Base-by-base conservation (phyloP, 2,329 filamentous ascomycete species). In the Mycogone perniciosa region DNA sequence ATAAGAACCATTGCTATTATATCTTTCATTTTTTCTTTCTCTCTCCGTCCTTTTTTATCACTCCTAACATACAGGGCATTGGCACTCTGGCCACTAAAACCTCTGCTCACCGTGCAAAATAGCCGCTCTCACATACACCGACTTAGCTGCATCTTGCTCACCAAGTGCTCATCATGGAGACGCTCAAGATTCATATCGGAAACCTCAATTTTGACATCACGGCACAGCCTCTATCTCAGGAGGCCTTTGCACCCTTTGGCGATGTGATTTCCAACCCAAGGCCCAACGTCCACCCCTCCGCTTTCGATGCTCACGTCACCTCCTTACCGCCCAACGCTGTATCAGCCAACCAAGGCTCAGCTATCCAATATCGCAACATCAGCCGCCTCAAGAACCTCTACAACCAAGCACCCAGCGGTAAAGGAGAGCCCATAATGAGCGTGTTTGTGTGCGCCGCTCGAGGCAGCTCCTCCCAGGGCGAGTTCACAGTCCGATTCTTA, bases 311-410 rank as follows among this genome's bases (percentile, higher is more conserved):
- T 40, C 67, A 68, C 57, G 61, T 62, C 51, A 56, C 60, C 39
- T 53, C 58, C 4, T 59, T 71, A 4, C 72, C 77, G 29, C 66
- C 71, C 61, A 72, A 75, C 56, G 72, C 79, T 50, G 71, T 84
- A 4, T 76, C 81, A 3, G 80, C 84, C 43, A 97, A 97, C 74
- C 91, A 97, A 73, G 88, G 88, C 62, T 85, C 84, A 26, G 92
- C 93, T 11, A 82, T 92, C 62, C 95, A 95, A 68, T 95, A 93
- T 69, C 79, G 85, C 54, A 79, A 88, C 62, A 83, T 95, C 55
- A 88, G 89, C n/a, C 76, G 79, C 40, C 76, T 92, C 59, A 72
- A 75, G 31, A 81, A 95, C 66, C 76, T 83, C 54, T 95, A 96
- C 67, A 64, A 67, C n/a, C 73, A 80, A 51, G 78, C 84, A 0